These are phyloP conservation scores for Colletotrichum liaoningense DNA, from an alignment of 2,329 filamentous ascomycete genomes.

Conservation along the genomic window DNA sequence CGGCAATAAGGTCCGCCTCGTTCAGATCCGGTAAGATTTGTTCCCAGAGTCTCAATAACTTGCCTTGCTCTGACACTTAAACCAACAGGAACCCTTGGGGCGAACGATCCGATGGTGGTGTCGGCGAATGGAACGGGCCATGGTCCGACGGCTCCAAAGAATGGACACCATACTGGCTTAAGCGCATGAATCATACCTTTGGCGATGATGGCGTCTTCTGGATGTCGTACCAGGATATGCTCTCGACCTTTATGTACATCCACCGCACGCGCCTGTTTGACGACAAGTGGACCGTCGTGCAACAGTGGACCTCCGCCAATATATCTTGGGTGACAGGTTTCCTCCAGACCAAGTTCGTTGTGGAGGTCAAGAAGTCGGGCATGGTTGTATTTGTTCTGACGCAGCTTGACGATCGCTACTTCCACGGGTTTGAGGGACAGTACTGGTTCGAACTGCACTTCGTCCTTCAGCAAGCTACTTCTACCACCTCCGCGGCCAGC, in stretches of 20 bases:
- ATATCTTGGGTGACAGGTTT: slow-evolving; percentile 59
- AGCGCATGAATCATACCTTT: slow-evolving; percentile 78
- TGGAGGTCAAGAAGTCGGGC: slow-evolving; percentile 54
- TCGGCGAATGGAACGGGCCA: slow-evolving; percentile 75
- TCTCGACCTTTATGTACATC: slow-evolving; percentile 68
- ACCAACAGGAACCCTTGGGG: slow-evolving; percentile 76
- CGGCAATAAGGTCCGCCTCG: slow-evolving; percentile 51
- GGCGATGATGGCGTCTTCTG: slow-evolving; percentile 79
- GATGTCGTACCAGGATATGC: slow-evolving; percentile 69
- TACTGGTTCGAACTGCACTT: slow-evolving; percentile 57
- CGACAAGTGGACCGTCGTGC: slow-evolving; percentile 56
- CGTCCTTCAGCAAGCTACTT: slow-evolving; percentile 48
- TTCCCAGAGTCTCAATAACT: not conserved
- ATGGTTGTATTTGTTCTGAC: slow-evolving; percentile 56
- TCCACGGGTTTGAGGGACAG: slow-evolving; percentile 56
- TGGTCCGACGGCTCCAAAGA: slow-evolving; percentile 85
- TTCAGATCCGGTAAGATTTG: slow-evolving; percentile 54
- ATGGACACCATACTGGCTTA: slow-evolving; percentile 85
- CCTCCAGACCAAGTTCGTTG: slow-evolving; percentile 55
- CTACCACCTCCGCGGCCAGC: slow-evolving; percentile 16
- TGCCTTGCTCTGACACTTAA: not conserved
- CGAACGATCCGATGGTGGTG: slow-evolving; percentile 53
- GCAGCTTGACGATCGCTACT: slow-evolving; percentile 60
- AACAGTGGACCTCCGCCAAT: slow-evolving; percentile 55
- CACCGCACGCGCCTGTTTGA: slow-evolving; percentile 70